Evolutionary conservation across 495 filamentous ascomycete genomes (phyloP).

Genomic region (Jackrogersella minutella): DNA sequence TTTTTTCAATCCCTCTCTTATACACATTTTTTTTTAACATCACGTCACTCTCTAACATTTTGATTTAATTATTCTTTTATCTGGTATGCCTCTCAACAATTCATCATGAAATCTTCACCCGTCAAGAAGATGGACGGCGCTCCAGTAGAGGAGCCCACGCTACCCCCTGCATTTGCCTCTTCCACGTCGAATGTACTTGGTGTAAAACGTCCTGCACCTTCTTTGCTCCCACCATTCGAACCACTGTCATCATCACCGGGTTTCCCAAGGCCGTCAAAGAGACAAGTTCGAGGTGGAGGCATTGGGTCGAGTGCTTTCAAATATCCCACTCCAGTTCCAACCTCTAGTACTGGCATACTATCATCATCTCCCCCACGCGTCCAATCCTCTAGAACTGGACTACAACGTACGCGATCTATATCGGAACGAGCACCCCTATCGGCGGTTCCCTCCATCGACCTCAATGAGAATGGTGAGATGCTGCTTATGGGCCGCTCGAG

Average conservation of each 20-base stretch:
- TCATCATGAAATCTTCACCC: slow-evolving; percentile 43
- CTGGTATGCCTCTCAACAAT: slow-evolving; percentile 36
- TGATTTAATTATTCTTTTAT: background rate
- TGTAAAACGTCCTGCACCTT: slow-evolving; percentile 78
- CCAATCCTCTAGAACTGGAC: slow-evolving; percentile 60
- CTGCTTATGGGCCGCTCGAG: slow-evolving; percentile 90
- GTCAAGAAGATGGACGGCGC: slow-evolving; percentile 39
- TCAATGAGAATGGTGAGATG: slow-evolving; percentile 83
- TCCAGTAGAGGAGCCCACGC: slow-evolving; percentile 37
- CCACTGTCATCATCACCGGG: slow-evolving; percentile 87
- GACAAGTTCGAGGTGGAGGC: slow-evolving; percentile 66
- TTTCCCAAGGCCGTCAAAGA: slow-evolving; percentile 76
- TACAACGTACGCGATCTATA: slow-evolving; percentile 65
- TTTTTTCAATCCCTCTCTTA: slow-evolving; percentile 18
- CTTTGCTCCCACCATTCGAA: slow-evolving; percentile 92
- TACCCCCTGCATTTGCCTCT: slow-evolving; percentile 39
- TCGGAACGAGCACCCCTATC: slow-evolving; percentile 87
- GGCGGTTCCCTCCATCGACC: slow-evolving; percentile 77
- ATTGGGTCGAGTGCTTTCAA: slow-evolving; percentile 56
- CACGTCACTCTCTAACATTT: slow-evolving; percentile 27
- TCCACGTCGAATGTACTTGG: slow-evolving; percentile 53
- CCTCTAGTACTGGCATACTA: slow-evolving; percentile 89
- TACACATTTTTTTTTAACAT: slow-evolving; percentile 13
- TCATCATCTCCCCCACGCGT: slow-evolving; percentile 82
- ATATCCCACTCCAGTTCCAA: slow-evolving; percentile 91